phyloP scores from a whole-genome alignment of 2,329 filamentous ascomycete species.

The Aspergillus brunneoviolaceus region DNA sequence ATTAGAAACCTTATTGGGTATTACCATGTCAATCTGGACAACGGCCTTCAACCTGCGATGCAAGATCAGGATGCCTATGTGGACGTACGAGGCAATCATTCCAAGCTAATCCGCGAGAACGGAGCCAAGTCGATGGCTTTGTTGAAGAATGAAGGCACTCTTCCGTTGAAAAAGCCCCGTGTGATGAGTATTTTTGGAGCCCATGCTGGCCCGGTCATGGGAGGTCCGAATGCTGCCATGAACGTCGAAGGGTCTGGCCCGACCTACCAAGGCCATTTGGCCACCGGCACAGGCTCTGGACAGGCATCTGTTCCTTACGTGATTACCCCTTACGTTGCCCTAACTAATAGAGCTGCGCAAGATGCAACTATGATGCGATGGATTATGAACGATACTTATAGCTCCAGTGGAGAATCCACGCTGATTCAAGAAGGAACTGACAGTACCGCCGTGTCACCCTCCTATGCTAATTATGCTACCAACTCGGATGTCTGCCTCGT shows the following conservation, averaged over 20 bases:
- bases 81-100: constrained; percentile 52
- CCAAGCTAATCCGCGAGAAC: constrained; percentile 42
- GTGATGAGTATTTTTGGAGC: too few relatives aligned
- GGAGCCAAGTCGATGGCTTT: too few relatives aligned
- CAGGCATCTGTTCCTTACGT: constrained; percentile 19
- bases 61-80: constrained; percentile 3
- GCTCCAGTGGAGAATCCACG: constrained; percentile 7
- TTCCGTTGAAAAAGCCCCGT: too few relatives aligned
- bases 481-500: constrained; percentile 44
- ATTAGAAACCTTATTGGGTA: constrained; percentile 38
- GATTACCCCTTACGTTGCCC: constrained; percentile 15
- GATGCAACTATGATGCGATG: constrained; percentile 23
- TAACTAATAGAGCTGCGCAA: constrained; percentile 14
- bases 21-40: constrained; percentile 30
- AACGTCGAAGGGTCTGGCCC: constrained; percentile 10
- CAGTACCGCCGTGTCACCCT: constrained; percentile 1
- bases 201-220: neutral
- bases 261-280: constrained; percentile 17
- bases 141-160: too few relatives aligned
- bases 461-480: constrained; percentile 58
- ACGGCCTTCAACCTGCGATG: constrained; percentile 1
- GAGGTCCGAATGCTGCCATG: neutral
- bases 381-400: constrained; percentile 20
- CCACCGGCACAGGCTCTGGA: constrained; percentile 17
- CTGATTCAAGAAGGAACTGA: constrained; percentile 2